Base-by-base conservation (phyloP, 2,329 filamentous ascomycete genomes). In the Aureobasidium melanogenum region DNA sequence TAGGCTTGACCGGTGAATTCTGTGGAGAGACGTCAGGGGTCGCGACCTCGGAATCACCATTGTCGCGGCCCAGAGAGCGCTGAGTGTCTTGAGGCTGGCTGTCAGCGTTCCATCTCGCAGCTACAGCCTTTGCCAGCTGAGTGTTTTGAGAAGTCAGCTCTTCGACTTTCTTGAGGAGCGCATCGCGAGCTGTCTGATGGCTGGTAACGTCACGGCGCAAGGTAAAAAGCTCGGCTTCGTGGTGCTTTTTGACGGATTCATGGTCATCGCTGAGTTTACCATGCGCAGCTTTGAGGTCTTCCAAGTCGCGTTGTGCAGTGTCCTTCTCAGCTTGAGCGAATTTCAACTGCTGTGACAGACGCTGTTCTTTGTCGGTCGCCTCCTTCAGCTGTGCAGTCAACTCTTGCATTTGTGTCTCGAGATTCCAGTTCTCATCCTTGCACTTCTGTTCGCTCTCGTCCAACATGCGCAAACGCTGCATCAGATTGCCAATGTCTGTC, bases 361-460 rank as follows among this genome's bases (percentile, higher is more conserved):
- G 89, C 73, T 91, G 89, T 73, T 97, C 91, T 63, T 88, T 88
- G 70, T 94, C 91, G 15, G 86, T 79, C 0, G 88, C 83, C 50
- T 96, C 90, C 70, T 87, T 90, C 64, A 88, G 83, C 17, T 84
- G 80, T 8, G 87, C 82, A 57, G 88, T 82, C 44, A 93, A 79
- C 65, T 97, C 92, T 69, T 96, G 94, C 24, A 95, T 82, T 68
- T 91, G 89, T 0, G 92, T 96, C 74, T 99, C 94, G 39, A 99
- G 82, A 65, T 89, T 93, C 94, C 94, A 99, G 72, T 97, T 99
- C 74, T 97, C 94, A 70, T 99, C 94, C 76, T 97, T 97, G 77
- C 96, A 96, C 57, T 90, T 87, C 69, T 95, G 88, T 73, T 99
- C 94, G 71, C 89, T 96, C 75, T 99, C 94, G 68, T 97, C 92